Conservation (phyloP, 306 rosid genomes). For the Elaeagnus macrophylla region DNA sequence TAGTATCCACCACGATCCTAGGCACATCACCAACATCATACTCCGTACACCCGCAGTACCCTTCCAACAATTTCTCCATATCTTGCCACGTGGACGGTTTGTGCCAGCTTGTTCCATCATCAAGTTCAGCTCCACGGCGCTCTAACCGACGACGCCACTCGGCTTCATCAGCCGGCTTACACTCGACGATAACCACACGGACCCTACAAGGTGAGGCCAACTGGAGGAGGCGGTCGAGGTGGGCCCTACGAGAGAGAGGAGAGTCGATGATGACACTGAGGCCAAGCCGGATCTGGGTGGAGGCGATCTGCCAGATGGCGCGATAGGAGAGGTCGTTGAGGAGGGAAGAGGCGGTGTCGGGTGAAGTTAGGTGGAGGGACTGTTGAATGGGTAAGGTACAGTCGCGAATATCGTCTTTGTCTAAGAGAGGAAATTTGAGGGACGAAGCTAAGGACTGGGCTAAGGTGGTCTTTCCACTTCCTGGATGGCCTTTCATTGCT, state of each 20-base stretch:
- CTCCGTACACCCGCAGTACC: constrained; percentile 52
- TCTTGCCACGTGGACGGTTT: constrained; percentile 65
- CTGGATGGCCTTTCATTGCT: constrained; percentile 76
- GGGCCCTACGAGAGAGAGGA: constrained; percentile 52
- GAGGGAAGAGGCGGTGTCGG: constrained; percentile 24
- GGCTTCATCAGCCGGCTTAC: constrained; percentile 28
- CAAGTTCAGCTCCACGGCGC: constrained; percentile 17
- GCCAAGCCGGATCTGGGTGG: constrained; percentile 51
- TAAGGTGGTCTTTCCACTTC: constrained; percentile 46
- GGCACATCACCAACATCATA: constrained; percentile 46
- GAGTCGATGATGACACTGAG: constrained; percentile 63
- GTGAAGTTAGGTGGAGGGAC: constrained; percentile 10
- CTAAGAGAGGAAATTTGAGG: constrained; percentile 46
- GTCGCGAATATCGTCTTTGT: constrained; percentile 59
- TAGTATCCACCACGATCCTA: constrained; percentile 46
- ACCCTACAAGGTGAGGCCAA: constrained; percentile 18
- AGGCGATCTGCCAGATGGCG: constrained; percentile 33
- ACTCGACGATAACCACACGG: constrained; percentile 41
- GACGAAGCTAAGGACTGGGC: constrained; percentile 37
- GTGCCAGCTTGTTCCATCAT: constrained; percentile 25
- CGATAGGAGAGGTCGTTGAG: constrained; percentile 63
- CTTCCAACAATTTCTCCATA: constrained; percentile 46
- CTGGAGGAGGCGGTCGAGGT: constrained; percentile 38
- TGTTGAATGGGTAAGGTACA: constrained; percentile 21
- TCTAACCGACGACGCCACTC: constrained; percentile 54